phyloP scores from a whole-genome alignment of 2,329 filamentous ascomycete species.

The Bipolaris gigantea region DNA sequence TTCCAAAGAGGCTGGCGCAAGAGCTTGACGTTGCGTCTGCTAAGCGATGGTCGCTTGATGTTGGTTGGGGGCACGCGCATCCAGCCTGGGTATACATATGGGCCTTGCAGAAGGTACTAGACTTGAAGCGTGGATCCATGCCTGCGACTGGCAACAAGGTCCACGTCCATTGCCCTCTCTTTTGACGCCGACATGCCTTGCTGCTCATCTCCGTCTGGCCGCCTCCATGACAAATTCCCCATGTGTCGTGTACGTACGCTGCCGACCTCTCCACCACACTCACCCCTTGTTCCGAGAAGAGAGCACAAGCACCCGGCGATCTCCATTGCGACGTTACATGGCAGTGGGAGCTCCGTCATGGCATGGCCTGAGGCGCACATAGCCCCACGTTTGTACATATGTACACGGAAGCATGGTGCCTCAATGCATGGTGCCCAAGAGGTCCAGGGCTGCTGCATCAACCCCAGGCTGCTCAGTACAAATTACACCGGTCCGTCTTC shows the following conservation, averaged over 20 bases:
- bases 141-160: conserved; percentile 7
- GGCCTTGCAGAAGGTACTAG: conserved; percentile 12
- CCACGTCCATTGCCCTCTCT: not conserved
- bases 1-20: conserved; percentile 10
- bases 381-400: not conserved
- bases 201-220: conserved; percentile 3
- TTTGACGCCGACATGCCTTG: not conserved
- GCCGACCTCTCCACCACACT: too few species aligned
- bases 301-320: not conserved
- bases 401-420: not conserved
- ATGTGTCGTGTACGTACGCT: too few species aligned
- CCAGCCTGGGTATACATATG: conserved; percentile 18
- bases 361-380: too few species aligned
- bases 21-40: conserved; percentile 23
- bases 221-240: conserved; percentile 2
- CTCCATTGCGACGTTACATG: conserved; percentile 9
- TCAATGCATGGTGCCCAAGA: too few species aligned
- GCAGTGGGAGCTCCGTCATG: too few species aligned
- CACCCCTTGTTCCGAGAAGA: not conserved
- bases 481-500: not conserved
- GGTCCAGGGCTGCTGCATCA: too few species aligned
- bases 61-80: conserved; percentile 18
- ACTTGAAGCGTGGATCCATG: conserved; percentile 13
- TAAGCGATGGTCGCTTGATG: conserved; percentile 28
- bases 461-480: too few species aligned